These are phyloP conservation scores for Solanum arcanum DNA, from an alignment of 257 asterid species.

Conservation along the genomic window DNA sequence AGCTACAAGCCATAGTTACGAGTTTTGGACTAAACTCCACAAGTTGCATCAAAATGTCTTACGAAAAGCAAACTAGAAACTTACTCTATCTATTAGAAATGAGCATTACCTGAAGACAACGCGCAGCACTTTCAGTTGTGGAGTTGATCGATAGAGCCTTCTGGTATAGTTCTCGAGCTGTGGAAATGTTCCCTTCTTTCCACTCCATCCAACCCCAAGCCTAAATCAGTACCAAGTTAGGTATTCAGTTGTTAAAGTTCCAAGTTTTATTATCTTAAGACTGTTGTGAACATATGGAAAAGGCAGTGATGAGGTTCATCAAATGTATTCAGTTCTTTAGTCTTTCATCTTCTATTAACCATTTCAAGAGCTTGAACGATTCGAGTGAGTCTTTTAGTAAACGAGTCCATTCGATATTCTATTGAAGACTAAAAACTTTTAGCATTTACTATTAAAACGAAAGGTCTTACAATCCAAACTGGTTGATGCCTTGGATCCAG, in stretches of 20 bases:
- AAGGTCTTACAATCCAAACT: slow-evolving; percentile 77
- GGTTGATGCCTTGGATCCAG: slow-evolving; percentile 88
- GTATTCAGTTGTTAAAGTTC: not conserved
- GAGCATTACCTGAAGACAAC: slow-evolving; percentile 74
- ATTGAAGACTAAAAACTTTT: not conserved
- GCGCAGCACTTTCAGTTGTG: slow-evolving; percentile 73
- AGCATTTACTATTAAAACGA: not conserved
- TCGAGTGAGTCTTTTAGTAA: not conserved
- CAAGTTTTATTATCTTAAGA: not conserved
- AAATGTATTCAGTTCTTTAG: not conserved
- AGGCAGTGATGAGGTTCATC: not conserved
- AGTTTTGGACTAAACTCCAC: not conserved
- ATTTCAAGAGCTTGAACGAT: not conserved
- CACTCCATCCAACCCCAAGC: slow-evolving; percentile 99
- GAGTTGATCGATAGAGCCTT: slow-evolving; percentile 65
- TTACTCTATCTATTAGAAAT: not conserved
- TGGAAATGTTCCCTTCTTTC: slow-evolving; percentile 89
- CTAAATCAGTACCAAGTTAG: slow-evolving; percentile 17
- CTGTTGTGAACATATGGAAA: not conserved
- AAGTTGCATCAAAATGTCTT: not conserved
- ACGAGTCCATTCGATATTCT: not conserved
- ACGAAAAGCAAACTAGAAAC: not conserved
- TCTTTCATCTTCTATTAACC: not conserved
- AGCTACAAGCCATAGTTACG: not conserved
- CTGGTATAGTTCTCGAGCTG: slow-evolving; percentile 77